Conservation (phyloP, 2,329 filamentous ascomycete species). For the Cadophora sp. region DNA sequence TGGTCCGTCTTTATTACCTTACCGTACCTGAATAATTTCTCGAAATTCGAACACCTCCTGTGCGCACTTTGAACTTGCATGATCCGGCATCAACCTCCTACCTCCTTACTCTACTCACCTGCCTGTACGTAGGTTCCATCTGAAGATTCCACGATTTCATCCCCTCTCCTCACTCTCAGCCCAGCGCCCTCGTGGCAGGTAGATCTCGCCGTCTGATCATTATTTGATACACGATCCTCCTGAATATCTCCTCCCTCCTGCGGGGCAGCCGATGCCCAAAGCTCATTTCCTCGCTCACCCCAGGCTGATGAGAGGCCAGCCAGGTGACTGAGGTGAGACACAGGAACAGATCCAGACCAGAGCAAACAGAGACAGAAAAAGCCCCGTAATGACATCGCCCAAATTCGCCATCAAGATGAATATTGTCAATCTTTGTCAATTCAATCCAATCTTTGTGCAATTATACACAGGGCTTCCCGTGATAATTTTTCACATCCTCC, state of each 20-base stretch:
- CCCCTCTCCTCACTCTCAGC: background rate
- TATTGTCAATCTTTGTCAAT: constrained; percentile 21
- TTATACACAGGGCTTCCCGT: constrained; percentile 2
- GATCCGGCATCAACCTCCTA: constrained; percentile 12
- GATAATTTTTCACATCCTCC: background rate
- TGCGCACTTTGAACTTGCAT: constrained; percentile 10
- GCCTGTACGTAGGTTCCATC: background rate
- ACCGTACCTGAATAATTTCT: background rate
- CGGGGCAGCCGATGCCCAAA: constrained; percentile 30
- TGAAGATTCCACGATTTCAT: constrained; percentile 7
- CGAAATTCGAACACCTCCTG: background rate
- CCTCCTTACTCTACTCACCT: background rate
- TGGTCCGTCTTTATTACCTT: too few species aligned
- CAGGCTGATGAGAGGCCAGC: background rate
- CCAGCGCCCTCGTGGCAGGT: background rate
- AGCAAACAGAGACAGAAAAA: constrained; percentile 2
- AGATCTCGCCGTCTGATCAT: constrained; percentile 25
- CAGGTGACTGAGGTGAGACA: constrained; percentile 23
- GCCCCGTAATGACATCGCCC: constrained; percentile 23
- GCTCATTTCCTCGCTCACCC: constrained; percentile 18
- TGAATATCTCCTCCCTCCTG: constrained; percentile 12
- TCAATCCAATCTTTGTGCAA: constrained; percentile 19
- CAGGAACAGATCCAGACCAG: background rate
- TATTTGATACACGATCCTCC: constrained; percentile 25
- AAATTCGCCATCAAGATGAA: background rate